Conservation (phyloP, 148 eudicot genomes). For the Camellia lanceoleosa region DNA sequence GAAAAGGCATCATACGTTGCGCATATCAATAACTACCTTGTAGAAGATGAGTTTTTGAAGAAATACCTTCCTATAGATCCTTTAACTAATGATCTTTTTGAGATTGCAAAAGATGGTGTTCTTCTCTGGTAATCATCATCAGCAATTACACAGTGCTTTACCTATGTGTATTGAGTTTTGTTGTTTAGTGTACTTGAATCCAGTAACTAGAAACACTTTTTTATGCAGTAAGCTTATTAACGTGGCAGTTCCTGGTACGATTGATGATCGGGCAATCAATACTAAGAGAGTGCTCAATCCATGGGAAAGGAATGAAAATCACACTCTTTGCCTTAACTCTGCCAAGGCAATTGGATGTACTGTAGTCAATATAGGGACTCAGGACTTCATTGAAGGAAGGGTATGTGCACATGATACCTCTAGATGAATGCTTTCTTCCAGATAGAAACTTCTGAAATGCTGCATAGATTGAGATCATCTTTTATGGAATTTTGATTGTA, state of each 20-base stretch:
- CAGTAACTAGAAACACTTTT: conserved; percentile 10
- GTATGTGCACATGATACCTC: conserved; percentile 35
- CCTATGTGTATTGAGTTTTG: background rate
- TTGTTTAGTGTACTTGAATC: background rate
- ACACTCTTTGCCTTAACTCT: conserved; percentile 90
- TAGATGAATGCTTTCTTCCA: conserved; percentile 3
- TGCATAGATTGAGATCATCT: background rate
- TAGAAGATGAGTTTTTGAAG: conserved; percentile 75
- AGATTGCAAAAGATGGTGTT: conserved; percentile 93
- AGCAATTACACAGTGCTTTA: conserved; percentile 11
- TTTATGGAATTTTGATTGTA: background rate
- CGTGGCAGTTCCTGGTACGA: conserved; percentile 98
- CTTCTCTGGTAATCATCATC: conserved; percentile 76
- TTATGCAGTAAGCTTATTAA: conserved; percentile 90
- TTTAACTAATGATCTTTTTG: conserved; percentile 89
- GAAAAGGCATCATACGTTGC: conserved; percentile 93
- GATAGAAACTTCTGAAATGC: background rate
- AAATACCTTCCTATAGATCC: conserved; percentile 86
- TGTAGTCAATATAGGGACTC: conserved; percentile 90
- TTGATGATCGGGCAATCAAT: conserved; percentile 95
- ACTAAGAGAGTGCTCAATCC: conserved; percentile 86
- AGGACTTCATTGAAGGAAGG: conserved; percentile 98
- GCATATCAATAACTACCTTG: conserved; percentile 91
- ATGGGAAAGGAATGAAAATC: conserved; percentile 99
- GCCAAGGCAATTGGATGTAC: conserved; percentile 99